Evolutionary conservation across 805 yeast genomes (phyloP).

Genomic region (Candida incommunis): DNA sequence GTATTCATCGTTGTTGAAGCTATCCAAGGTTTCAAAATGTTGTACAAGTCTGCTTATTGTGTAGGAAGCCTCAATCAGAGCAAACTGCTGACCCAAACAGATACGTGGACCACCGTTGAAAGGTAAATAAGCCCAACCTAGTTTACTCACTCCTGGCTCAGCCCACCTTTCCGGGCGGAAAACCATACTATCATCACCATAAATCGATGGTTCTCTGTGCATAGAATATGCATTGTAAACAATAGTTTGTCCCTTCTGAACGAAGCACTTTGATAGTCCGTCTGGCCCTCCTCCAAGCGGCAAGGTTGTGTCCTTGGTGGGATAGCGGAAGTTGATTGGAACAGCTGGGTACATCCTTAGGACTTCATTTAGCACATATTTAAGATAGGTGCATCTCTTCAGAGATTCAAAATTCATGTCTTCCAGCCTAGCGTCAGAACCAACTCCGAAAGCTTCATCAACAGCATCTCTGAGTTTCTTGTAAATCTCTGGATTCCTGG

Average conservation of each 20-base stretch:
- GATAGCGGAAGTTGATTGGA: constrained; percentile 29
- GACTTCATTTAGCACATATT: constrained; percentile 29
- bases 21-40: not conserved
- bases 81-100: constrained; percentile 43
- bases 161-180: constrained; percentile 27
- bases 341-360: constrained; percentile 34
- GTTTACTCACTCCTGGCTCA: constrained; percentile 6
- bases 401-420: constrained; percentile 26
- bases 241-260: constrained; percentile 26
- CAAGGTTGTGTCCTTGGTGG: constrained; percentile 28
- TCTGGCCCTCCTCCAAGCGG: constrained; percentile 37
- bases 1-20: not conserved
- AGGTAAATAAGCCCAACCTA: constrained; percentile 33
- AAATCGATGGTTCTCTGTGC: constrained; percentile 24
- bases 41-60: not conserved
- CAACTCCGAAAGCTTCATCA: constrained; percentile 10
- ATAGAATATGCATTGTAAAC: constrained; percentile 25
- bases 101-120: constrained; percentile 44
- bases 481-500: constrained; percentile 26
- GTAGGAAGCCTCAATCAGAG: constrained; percentile 38
- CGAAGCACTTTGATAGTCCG: constrained; percentile 20
- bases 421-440: constrained; percentile 11
- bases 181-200: constrained; percentile 27
- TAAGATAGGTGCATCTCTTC: constrained; percentile 29
- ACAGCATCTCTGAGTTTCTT: constrained; percentile 20